A percentile compares a stretch with the other conserved stretches of the same genome.
These are phyloP conservation scores for Carex arenaria DNA, from an alignment of 202 grass and related monocot genomes.

Conservation along the genomic window DNA sequence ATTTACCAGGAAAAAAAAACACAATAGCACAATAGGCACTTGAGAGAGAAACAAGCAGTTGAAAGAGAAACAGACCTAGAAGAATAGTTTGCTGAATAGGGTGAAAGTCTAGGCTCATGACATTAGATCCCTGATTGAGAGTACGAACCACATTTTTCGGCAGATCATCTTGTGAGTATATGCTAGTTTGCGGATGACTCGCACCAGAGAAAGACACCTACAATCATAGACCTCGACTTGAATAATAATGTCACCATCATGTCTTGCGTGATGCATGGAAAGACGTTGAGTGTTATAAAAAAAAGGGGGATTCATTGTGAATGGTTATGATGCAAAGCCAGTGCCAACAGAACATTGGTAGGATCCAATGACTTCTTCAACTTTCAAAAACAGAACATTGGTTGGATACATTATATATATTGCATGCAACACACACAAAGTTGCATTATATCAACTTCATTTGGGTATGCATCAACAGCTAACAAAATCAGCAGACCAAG, in stretches of 20 bases:
- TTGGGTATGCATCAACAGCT: not conserved
- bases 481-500: not conserved
- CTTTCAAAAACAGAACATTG: not conserved
- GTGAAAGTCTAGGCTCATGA: conserved; percentile 96
- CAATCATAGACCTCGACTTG: not conserved
- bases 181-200: conserved; percentile 52
- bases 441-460: not conserved
- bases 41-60: conserved; percentile 2
- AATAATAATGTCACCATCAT: not conserved
- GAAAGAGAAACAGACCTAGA: conserved; percentile 41
- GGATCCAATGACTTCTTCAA: not conserved
- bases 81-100: conserved; percentile 89
- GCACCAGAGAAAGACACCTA: conserved; percentile 88
- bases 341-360: not conserved
- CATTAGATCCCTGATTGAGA: conserved; percentile 91
- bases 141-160: conserved; percentile 71
- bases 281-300: not conserved
- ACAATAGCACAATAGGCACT: conserved; percentile 12
- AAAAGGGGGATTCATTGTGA: not conserved
- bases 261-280: not conserved
- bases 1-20: conserved; percentile 7
- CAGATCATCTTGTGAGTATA: conserved; percentile 90
- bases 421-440: not conserved
- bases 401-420: not conserved
- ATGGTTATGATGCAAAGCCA: not conserved